Percentiles rank a stretch among this genome's conserved stretches.
Evolutionary conservation across 495 filamentous ascomycete genomes (phyloP).

Genomic region (Talaromyces thailandensis): DNA sequence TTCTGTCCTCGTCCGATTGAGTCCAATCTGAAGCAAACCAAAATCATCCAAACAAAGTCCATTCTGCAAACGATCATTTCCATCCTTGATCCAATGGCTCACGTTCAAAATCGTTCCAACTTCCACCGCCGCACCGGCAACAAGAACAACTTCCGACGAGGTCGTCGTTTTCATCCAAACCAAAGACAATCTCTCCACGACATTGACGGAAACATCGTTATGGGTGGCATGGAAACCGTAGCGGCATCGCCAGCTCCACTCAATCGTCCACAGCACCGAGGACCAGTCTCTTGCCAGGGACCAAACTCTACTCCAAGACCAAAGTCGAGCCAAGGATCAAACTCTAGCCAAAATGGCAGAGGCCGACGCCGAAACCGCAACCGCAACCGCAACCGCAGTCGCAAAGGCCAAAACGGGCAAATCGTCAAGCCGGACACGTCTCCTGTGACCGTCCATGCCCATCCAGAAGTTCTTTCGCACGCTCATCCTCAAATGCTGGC

Average conservation of each 20-base stretch:
- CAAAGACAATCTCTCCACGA: neutral
- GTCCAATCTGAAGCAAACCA: neutral
- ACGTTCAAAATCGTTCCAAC: neutral
- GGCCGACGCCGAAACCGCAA: neutral
- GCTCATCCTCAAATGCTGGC: neutral
- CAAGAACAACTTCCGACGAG: neutral
- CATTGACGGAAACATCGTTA: conserved; percentile 3
- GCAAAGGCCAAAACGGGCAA: conserved; percentile 1
- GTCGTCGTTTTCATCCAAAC: neutral
- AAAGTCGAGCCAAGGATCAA: neutral
- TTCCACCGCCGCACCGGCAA: neutral
- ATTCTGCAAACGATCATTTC: neutral
- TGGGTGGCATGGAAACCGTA: conserved; percentile 5
- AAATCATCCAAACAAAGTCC: neutral
- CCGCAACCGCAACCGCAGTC: neutral
- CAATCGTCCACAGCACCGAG: neutral
- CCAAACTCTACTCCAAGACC: neutral
- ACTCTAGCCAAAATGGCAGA: neutral
- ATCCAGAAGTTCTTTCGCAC: neutral
- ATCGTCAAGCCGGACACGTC: neutral
- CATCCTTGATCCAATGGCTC: neutral
- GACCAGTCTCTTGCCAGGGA: neutral
- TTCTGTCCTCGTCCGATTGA: conserved; percentile 1
- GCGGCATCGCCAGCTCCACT: conserved; percentile 1
- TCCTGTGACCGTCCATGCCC: neutral